A percentile compares a stretch with the other conserved stretches of the same genome.
phyloP scores from a whole-genome alignment of 2,329 filamentous ascomycete species.

The Pseudopyricularia cyperi region DNA sequence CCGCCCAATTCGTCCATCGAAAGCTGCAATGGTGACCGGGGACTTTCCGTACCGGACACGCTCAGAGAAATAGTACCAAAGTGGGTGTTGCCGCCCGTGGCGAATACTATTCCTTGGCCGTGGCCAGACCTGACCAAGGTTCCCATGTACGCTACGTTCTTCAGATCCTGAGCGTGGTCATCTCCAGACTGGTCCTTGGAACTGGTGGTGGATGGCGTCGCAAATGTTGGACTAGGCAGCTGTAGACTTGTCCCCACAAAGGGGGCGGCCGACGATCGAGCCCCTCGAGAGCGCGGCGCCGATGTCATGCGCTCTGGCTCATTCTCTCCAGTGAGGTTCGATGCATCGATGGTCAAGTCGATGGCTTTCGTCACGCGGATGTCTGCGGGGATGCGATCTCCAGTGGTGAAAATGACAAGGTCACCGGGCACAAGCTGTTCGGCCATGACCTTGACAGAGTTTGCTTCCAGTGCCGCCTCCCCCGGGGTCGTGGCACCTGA shows the following conservation, averaged over 20 bases:
- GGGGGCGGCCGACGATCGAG: conserved; percentile 11
- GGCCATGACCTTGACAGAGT: conserved; percentile 76
- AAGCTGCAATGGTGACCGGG: conserved; percentile 81
- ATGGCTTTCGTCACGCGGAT: conserved; percentile 84
- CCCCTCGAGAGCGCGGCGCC: conserved; percentile 34
- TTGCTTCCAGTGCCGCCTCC: conserved; percentile 52
- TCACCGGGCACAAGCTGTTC: conserved; percentile 83
- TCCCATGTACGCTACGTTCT: conserved; percentile 97
- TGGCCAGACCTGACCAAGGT: conserved; percentile 91
- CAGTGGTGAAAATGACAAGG: conserved; percentile 84
- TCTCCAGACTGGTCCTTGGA: conserved; percentile 44
- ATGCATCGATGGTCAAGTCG: conserved; percentile 89
- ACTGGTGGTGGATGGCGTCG: conserved; percentile 19
- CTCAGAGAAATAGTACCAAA: conserved; percentile 95
- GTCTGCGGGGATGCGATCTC: conserved; percentile 91
- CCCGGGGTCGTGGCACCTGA: conserved; percentile 41
- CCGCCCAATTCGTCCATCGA: conserved; percentile 97
- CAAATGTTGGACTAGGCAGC: conserved; percentile 25
- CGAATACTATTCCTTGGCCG: conserved; percentile 93
- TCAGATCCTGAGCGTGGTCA: conserved; percentile 58
- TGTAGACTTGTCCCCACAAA: conserved; percentile 13
- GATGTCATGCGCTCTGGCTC: conserved; percentile 74
- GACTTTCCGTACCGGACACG: conserved; percentile 88
- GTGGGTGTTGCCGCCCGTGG: conserved; percentile 84
- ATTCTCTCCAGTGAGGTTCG: conserved; percentile 93